phyloP scores from a whole-genome alignment of 192 early-diverging fungal species.

The Rhizoclosmatium sp. region DNA sequence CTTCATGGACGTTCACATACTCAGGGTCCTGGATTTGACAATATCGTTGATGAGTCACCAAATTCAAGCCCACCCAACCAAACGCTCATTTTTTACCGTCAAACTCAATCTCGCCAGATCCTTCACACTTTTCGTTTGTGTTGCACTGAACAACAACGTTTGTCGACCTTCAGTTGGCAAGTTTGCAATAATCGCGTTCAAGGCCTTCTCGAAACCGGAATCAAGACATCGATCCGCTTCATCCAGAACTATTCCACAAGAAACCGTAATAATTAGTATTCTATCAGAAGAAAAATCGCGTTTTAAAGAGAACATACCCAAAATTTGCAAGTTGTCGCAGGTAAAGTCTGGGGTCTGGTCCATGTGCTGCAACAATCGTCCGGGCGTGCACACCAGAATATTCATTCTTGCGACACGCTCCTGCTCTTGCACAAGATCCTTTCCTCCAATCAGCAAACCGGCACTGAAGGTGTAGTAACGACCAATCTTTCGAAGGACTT shows the following conservation, averaged over 20 bases:
- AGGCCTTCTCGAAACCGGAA: constrained; percentile 90
- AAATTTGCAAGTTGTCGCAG: constrained; percentile 80
- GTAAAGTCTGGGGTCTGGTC: constrained; percentile 92
- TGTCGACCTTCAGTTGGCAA: constrained; percentile 81
- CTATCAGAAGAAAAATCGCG: constrained; percentile 67
- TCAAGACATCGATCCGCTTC: constrained; percentile 98
- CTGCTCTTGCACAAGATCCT: constrained; percentile 76
- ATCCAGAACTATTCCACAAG: constrained; percentile 84
- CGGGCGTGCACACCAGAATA: constrained; percentile 97
- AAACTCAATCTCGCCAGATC: constrained; percentile 92
- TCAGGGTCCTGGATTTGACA: constrained; percentile 71
- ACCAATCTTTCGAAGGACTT: constrained; percentile 66
- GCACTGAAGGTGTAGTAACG: constrained; percentile 83
- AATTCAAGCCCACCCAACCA: not conserved
- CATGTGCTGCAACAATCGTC: constrained; percentile 92
- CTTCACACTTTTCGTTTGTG: constrained; percentile 95
- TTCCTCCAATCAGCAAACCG: constrained; percentile 92
- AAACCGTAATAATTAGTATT: not conserved
- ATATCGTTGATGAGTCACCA: not conserved
- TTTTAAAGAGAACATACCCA: constrained; percentile 53
- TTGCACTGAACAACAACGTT: constrained; percentile 96
- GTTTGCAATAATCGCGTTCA: constrained; percentile 87
- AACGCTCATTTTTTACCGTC: constrained; percentile 46
- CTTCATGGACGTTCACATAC: constrained; percentile 94
- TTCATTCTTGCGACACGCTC: constrained; percentile 64